A percentile compares a stretch with the other conserved stretches of the same genome.
phyloP scores from a whole-genome alignment of 768 basidiomycete species.

The Suillus placidus region DNA sequence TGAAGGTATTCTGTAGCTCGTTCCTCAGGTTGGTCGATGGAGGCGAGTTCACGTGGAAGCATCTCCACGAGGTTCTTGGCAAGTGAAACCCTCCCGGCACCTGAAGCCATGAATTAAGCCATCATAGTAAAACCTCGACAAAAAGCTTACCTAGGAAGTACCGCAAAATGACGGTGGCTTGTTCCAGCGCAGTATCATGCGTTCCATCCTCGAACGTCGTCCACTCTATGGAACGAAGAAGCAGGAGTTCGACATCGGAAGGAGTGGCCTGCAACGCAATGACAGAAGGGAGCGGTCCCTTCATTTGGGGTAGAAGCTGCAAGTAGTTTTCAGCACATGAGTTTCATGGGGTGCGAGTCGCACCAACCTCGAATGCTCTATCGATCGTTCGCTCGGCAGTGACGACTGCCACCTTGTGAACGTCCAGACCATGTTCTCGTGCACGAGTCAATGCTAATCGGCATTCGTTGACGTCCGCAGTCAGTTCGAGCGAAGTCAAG shows the following conservation, averaged over 20 bases:
- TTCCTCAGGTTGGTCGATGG: slow-evolving; percentile 67
- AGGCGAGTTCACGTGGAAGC: slow-evolving; percentile 64
- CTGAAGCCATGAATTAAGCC: slow-evolving; percentile 38
- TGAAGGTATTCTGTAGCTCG: slow-evolving; percentile 75
- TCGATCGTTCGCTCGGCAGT: slow-evolving; percentile 81
- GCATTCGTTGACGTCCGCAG: slow-evolving; percentile 65
- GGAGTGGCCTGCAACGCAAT: slow-evolving; percentile 57
- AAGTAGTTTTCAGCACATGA: slow-evolving; percentile 14
- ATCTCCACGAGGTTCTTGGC: slow-evolving; percentile 61
- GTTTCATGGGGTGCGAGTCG: slow-evolving; percentile 8
- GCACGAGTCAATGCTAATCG: slow-evolving; percentile 72
- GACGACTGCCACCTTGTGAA: slow-evolving; percentile 74
- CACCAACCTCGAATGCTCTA: slow-evolving; percentile 61
- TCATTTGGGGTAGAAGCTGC: slow-evolving; percentile 55
- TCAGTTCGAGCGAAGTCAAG: slow-evolving; percentile 74
- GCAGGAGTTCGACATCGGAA: slow-evolving; percentile 57
- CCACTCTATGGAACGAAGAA: slow-evolving; percentile 95
- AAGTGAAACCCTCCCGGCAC: slow-evolving; percentile 68
- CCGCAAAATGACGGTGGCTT: slow-evolving; percentile 84
- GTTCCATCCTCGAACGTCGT: slow-evolving; percentile 78
- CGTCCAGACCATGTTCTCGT: slow-evolving; percentile 82
- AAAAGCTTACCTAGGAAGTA: slow-evolving; percentile 78
- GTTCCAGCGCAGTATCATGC: slow-evolving; percentile 75
- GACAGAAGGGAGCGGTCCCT: slow-evolving; percentile 61
- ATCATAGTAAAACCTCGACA: no score